phyloP scores from a whole-genome alignment of 1,139 yeast species.

The Blastobotrys indianensis region DNA sequence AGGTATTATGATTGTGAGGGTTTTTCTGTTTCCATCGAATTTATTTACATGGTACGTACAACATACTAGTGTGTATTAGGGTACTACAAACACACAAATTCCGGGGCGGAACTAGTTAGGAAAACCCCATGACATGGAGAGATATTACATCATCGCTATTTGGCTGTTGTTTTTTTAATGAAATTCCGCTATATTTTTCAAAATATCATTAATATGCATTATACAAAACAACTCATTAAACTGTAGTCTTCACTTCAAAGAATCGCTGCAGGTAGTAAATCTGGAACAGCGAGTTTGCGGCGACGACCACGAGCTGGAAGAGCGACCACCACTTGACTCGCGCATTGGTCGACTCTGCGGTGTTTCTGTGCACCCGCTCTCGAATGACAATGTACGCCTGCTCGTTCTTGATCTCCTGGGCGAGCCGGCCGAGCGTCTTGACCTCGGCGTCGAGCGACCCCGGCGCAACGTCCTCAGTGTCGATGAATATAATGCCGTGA shows the following conservation, averaged over 20 bases:
- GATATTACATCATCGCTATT: too few species aligned
- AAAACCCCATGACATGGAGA: not conserved
- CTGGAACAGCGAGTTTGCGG: slow-evolving; percentile 83
- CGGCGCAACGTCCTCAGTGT: slow-evolving; percentile 72
- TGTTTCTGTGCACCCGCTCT: slow-evolving; percentile 96
- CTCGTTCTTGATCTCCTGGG: slow-evolving; percentile 86
- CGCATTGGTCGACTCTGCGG: slow-evolving; percentile 95
- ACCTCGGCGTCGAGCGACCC: slow-evolving; percentile 86
- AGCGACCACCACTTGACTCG: slow-evolving; percentile 98
- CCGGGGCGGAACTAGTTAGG: not conserved
- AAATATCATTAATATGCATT: not conserved
- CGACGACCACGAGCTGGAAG: slow-evolving; percentile 82
- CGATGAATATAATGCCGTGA: slow-evolving; percentile 87
- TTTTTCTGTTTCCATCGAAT: too few species aligned
- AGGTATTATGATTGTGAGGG: too few species aligned
- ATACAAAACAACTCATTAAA: slow-evolving; percentile 36
- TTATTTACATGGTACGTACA: too few species aligned
- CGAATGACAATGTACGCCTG: slow-evolving; percentile 83
- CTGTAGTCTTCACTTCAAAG: slow-evolving; percentile 89
- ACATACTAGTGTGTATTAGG: too few species aligned
- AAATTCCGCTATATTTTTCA: not conserved
- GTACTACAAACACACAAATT: too few species aligned
- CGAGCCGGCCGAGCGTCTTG: slow-evolving; percentile 64
- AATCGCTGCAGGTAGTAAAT: slow-evolving; percentile 89
- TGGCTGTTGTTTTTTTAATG: too few species aligned